Evolutionary conservation across 75 land plant genomes (phyloP).

Genomic region (Ceratopteris richardii): DNA sequence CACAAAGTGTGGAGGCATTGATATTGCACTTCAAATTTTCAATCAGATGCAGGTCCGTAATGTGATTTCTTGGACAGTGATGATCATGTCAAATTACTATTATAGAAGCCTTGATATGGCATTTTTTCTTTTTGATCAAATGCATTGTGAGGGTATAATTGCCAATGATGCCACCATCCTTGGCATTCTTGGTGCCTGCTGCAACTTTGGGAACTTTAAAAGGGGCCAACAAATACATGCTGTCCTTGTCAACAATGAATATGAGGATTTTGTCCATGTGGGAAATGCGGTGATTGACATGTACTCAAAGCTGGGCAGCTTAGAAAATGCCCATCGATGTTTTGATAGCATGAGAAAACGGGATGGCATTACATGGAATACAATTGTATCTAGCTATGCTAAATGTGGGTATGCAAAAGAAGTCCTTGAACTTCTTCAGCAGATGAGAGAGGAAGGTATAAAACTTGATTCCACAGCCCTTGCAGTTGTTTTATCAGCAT

Average conservation of each 20-base stretch:
- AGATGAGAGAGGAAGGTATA: slow-evolving; percentile 46
- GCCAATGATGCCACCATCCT: slow-evolving; percentile 8
- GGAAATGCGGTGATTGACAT: slow-evolving; percentile 17
- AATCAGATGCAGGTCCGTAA: slow-evolving; percentile 1
- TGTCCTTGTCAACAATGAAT: slow-evolving; percentile 15
- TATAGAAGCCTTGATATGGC: slow-evolving; percentile 5
- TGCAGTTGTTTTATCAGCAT: slow-evolving; percentile 39
- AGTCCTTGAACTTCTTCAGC: slow-evolving; percentile 30
- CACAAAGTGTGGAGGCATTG: slow-evolving; percentile 9
- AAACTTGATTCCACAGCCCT: slow-evolving; percentile 35
- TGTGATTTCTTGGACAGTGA: slow-evolving; percentile 7
- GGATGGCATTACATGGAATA: slow-evolving; percentile 55
- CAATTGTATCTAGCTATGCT: slow-evolving; percentile 50
- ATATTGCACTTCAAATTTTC: slow-evolving; percentile 3
- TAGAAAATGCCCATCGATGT: slow-evolving; percentile 26
- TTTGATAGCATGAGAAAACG: slow-evolving; percentile 43
- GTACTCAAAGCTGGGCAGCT: slow-evolving; percentile 31
- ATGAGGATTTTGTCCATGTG: slow-evolving; percentile 14
- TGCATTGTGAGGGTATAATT: neutral
- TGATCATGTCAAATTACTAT: slow-evolving; percentile 6
- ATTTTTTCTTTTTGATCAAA: neutral
- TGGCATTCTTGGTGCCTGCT: slow-evolving; percentile 18
- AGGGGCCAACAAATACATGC: slow-evolving; percentile 18
- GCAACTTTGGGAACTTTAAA: neutral
- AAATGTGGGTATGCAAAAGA: slow-evolving; percentile 30